Evolutionary conservation across 495 filamentous ascomycete genomes (phyloP), one percentile per base, ranked within the genome.

Genomic region (Haplographium delicatum): DNA sequence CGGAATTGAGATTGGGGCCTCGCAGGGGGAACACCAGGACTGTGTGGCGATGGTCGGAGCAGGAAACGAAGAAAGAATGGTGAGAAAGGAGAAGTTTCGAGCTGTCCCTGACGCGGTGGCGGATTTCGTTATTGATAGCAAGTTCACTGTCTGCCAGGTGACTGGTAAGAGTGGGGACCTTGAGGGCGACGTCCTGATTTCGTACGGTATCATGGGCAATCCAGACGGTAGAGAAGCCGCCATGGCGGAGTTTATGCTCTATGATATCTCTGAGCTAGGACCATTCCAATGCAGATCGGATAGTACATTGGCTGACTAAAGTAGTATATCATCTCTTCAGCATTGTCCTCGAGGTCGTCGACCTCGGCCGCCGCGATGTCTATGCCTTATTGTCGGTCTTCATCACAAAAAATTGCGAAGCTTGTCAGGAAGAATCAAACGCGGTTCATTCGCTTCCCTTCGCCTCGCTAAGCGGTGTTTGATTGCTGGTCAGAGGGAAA

Each of bases 21-120:
- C 56, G 58, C 35, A 48, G 59, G 19, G 42, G 63, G 30, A 64
- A 57, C 20, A 68, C 63, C 15, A 64, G 26, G 18, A 68, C 62
- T 45, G 45, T 54, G 52, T 65, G 51, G 0, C 15, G 10, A 52
- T 22, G 6, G 11, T 22, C 25, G 13, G 4, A 37, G 37, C 47
- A 11, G n/a, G 26, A 37, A 43, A 42, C 15, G 19, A 6, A 39
- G 45, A 48, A 48, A 11, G 25, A 1, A 18, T 7, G 30, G 16
- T 2, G 45, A 39, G 16, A 39, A 16, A 24, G 16, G 15, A 48
- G 15, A 15, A 48, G 45, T 16, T 20, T 48, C 10, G 45, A 48
- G 13, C 16, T 38, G 30, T 48, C 31, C 13, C 28, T n/a, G n/a
- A 48, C 45, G 15, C 15, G 16, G 30, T 27, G 34, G n/a, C 16